Evolutionary conservation across 805 yeast species (phyloP).

Genomic region (Hanseniaspora guilliermondii): DNA sequence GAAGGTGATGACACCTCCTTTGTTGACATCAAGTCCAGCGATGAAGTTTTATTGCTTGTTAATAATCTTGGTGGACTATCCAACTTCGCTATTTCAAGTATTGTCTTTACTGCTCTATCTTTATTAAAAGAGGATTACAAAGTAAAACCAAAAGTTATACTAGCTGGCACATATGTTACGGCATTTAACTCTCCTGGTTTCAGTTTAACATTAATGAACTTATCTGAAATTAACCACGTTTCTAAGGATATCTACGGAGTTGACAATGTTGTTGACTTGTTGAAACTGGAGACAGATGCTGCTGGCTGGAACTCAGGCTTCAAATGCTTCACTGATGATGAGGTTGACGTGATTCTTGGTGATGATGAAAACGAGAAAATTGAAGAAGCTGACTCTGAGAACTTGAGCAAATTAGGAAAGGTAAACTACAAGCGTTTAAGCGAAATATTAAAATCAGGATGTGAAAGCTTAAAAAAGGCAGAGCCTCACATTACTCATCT

Average conservation of each 20-base stretch:
- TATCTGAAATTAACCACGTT: conserved; percentile 36
- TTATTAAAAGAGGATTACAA: conserved; percentile 41
- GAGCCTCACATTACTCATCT: conserved; percentile 77
- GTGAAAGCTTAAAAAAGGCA: conserved; percentile 41
- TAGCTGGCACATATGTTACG: conserved; percentile 72
- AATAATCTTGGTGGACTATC: conserved; percentile 90
- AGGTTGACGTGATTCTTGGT: conserved; percentile 18
- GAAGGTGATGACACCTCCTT: conserved; percentile 69
- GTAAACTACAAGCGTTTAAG: conserved; percentile 27
- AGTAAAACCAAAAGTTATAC: conserved; percentile 53
- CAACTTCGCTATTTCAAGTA: conserved; percentile 60
- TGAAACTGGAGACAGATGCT: conserved; percentile 66
- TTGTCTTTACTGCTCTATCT: conserved; percentile 47
- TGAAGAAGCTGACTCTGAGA: conserved; percentile 25
- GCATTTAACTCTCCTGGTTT: conserved; percentile 89
- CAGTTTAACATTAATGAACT: conserved; percentile 68
- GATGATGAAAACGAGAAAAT: conserved; percentile 6
- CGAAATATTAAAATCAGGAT: conserved; percentile 35
- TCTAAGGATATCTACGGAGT: conserved; percentile 27
- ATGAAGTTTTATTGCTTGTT: conserved; percentile 57
- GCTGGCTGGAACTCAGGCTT: conserved; percentile 56
- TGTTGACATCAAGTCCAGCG: conserved; percentile 49
- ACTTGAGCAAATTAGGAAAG: conserved; percentile 27
- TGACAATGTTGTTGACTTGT: conserved; percentile 34
- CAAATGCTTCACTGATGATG: conserved; percentile 23